Conservation (phyloP, 2,329 filamentous ascomycete species). For the Fusarium subglutinans region DNA sequence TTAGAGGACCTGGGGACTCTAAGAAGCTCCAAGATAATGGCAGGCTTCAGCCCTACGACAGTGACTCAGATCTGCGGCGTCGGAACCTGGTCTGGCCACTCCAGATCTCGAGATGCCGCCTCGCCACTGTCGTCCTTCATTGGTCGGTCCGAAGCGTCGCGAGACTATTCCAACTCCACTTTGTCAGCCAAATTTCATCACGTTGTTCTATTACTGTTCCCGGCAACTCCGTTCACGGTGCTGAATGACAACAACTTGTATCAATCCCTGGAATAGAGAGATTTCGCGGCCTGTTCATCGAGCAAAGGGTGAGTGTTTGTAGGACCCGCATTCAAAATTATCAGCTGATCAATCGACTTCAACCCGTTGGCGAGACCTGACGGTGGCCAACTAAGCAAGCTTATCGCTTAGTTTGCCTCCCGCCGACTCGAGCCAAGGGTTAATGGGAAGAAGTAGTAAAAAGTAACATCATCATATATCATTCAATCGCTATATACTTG, state of each 20-base stretch:
- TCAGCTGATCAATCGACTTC: no score
- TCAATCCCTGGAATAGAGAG: background rate
- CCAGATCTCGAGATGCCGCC: background rate
- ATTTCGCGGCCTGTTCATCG: background rate
- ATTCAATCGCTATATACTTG: constrained; percentile 11
- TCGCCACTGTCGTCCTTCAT: background rate
- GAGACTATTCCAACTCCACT: background rate
- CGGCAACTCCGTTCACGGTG: background rate
- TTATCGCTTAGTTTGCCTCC: no score
- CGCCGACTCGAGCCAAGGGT: no score
- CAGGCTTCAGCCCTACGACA: background rate
- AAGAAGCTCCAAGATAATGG: no score
- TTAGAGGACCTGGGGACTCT: background rate
- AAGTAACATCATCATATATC: background rate
- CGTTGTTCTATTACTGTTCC: accelerated
- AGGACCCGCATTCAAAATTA: background rate
- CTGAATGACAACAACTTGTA: background rate
- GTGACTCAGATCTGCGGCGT: background rate
- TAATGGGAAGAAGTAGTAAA: background rate
- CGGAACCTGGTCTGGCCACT: background rate
- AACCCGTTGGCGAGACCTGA: no score
- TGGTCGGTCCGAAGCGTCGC: background rate
- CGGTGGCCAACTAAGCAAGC: no score
- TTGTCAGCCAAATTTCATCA: background rate
- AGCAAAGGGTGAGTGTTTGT: accelerated